Evolutionary conservation across 148 eudicot species (phyloP).

Genomic region (Polygonum maritimum): DNA sequence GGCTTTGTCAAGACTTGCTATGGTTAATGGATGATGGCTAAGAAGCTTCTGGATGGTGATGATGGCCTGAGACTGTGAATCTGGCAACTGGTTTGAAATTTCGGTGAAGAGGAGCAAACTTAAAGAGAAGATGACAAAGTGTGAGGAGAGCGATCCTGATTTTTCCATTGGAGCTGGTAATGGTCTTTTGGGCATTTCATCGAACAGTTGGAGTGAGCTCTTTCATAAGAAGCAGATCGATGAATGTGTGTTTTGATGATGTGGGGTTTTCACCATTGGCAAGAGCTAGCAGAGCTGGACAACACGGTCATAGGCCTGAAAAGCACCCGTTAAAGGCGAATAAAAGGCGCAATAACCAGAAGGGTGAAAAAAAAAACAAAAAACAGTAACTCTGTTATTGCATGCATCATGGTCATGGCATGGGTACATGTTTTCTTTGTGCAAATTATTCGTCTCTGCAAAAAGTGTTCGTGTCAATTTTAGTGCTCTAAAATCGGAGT

Average conservation of each 20-base stretch:
- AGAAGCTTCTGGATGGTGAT: slow-evolving; percentile 39
- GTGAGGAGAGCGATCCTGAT: background rate
- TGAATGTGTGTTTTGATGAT: background rate
- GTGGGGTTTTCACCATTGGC: background rate
- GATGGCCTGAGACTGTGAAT: slow-evolving; percentile 41
- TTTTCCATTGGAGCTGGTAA: background rate
- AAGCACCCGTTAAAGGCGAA: background rate
- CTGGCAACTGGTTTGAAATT: slow-evolving; percentile 28
- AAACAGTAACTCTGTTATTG: no score
- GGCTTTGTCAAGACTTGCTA: slow-evolving; percentile 13
- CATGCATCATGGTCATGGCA: no score
- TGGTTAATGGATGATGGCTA: slow-evolving; percentile 35
- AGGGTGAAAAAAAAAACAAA: no score
- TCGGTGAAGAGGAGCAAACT: slow-evolving; percentile 15
- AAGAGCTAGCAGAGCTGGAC: background rate
- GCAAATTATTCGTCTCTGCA: background rate
- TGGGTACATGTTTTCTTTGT: background rate
- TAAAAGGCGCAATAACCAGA: no score
- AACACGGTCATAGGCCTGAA: background rate
- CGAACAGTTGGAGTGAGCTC: background rate
- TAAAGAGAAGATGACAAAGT: background rate
- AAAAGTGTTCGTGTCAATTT: background rate
- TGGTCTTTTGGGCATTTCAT: background rate
- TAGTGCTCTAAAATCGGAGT: background rate
- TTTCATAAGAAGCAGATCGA: background rate